Base-by-base conservation (phyloP, 257 asterid species). In the Fraxinus pennsylvanica region DNA sequence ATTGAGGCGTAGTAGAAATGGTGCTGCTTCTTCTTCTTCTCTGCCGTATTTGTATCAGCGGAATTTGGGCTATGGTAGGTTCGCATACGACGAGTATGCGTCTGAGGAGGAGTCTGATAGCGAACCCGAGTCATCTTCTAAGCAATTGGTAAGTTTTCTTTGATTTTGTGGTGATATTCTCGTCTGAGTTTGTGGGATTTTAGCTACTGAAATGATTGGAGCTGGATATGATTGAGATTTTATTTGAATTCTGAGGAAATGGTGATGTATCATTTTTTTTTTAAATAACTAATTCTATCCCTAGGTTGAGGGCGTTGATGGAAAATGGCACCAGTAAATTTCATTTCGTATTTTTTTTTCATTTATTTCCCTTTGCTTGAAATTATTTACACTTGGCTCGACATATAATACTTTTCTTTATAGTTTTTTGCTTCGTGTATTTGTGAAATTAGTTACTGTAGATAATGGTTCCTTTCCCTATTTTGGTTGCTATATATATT, bases 21-120 rank as follows among this genome's bases (percentile, higher is more conserved):
- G 22, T 30, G 77, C 80, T 76, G 57, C 83, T 79, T 80, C 85
- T 45, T 61, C 81, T 77, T 41, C 78, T 74, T 74, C 88, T 63
- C 80, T 81, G 80, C 93, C 96, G 21, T 85, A 75, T 38, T 78
- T 85, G 77, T 84, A 85, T 81, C 92, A 85, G 82, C 94, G 81
- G 87, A 89, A 74, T 81, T 81, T 82, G 74, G 90, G 97, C 72
- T 91, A 87, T 73, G 94, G 95, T 27, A 79, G 90, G 84, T 87
- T 77, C 84, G 96, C 96, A 6, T 88, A 91, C 78, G 89, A 91
- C 41, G 94, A 89, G 35, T 89, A 84, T 82, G 91, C 77, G 1
- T 94, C 98, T 0, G 97, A 91, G 84, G 93, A 87, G 75, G 91
- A 88, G 35, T 86, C 96, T 80, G 97, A 88, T 66, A 74, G 70